Base-by-base conservation (phyloP, 1,139 yeast genomes). In the Magnusiomyces suaveolens region DNA sequence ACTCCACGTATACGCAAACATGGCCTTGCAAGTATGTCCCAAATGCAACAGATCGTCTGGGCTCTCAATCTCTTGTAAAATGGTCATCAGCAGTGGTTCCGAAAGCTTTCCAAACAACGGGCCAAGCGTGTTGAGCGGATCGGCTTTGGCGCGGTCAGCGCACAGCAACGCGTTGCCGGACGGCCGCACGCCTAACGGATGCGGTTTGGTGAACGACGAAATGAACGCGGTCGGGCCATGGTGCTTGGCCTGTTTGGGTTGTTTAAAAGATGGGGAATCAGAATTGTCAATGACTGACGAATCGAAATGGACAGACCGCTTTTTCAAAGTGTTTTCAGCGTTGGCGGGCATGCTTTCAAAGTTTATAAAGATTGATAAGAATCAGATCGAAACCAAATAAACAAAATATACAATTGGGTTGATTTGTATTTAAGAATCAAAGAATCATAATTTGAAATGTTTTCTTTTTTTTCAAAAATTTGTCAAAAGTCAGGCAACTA, bases 111-210 rank as follows among this genome's bases (percentile, higher is more conserved):
- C 66, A 29, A 86, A 74, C 8, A 64, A 57, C 20, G 61, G 62
- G 0, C 96, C 96, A 66, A 84, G 71, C 44, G 75, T 73, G 29
- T 69, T 62, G 3, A 63, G 60, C n/a, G 57, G 62, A 3, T 62
- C 59, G 12, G 18, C 16, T 2, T 47, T 23, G n/a, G 64, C 66
- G 26, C 66, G 65, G 18, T 52, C 65, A 43, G 56, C 49, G 58
- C 65, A 57, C 65, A 62, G 36, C 69, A 65, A 46, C 60, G 75
- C 75, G 63, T 87, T 87, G 2, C 95, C 95, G 46, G 77, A 72
- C 0, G 95, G 96, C 60, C 79, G 81, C 23, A 87, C 84, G 55
- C 85, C 84, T 38, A 86, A 70, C 0, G 95, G 95, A 63, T 87
- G 95, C 51, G 59, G 52, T 10, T 39, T 43, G 20, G 50, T 47